Evolutionary conservation across 75 land plant genomes (phyloP), one percentile per base, ranked within the genome.

Genomic region (Larix kaempferi): DNA sequence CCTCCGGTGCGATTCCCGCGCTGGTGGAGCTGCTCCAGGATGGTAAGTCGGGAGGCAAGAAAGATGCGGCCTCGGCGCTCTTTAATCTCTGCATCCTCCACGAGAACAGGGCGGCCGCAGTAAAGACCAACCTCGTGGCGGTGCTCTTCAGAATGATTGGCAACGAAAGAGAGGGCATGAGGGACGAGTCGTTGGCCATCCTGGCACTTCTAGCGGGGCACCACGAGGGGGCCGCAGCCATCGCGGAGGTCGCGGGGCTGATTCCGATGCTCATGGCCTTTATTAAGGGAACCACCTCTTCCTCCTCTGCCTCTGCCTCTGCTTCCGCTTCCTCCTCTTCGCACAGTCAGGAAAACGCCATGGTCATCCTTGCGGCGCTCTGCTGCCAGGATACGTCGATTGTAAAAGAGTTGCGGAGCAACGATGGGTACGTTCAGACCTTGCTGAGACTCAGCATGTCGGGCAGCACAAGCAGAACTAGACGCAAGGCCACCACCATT

Each of bases 51-150:
- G 29, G 75, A 13, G 73, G 94, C 66, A 89, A 91, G 78, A 95
- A 94, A 56, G 98, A 95, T 79, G 98, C 90, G 19, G 97, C 96
- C 1, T 85, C 94, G 11, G 98, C 98, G 15, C 80, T 95, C 12
- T 95, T 89, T 76, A 91, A 85, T 59, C 74, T 95, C 33, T 96
- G 93, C 54, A 82, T 94, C 7, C 33, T 77, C 17, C 90, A 86
- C 54, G 95, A 96, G 29, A 96, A 96, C 84, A 94, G 79, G 71
- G 90, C 82, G 2, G 88, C 87, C 33, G 98, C 98, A 4, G 91
- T 94, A 1, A 37, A 74, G 6, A 91, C 89, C n/a, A 94, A 93
- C 33, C 90, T 88, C 0, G 89, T 96, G 7, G 44, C 73, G 12
- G 93, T 85, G 19, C 59, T 90, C 0, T 49, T 91, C 80, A 76